Evolutionary conservation across 2,329 filamentous ascomycete species (phyloP), one percentile per base, ranked within the genome.

Genomic region (Pezizomycotina sp.): DNA sequence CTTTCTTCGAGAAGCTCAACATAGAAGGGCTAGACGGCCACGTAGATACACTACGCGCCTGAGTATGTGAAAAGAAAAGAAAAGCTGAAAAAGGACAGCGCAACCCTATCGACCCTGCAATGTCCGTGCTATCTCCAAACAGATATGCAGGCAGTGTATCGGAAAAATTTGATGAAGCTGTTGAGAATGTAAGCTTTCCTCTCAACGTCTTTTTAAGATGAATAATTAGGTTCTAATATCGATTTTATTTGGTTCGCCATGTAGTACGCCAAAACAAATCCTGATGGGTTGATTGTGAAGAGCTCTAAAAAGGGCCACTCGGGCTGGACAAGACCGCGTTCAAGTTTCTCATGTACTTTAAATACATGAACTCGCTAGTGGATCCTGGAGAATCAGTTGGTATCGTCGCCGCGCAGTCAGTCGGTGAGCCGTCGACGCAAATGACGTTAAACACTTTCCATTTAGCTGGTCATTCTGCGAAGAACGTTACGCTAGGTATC

Each of bases 371-470:
- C 49, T 92, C 84, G 2, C 68, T 93, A 6, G 78, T 93, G 15
- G 86, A 98, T 51, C 82, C 89, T 18, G 89, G 89, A 28, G 91
- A 98, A 61, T 86, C 89, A 16, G 84, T 98, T 16, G 89, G 89
- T 48, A 91, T 98, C 46, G 81, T 98, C 41, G 91, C 91, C 32
- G 84, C 84, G 6, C 89, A 98, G 59, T 95, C 86, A 20, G 75
- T 98, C 26, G 89, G 89, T 55, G 91, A 98, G 55, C 89, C 91
- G 6, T 93, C 84, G 2, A 98, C 89, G 7, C 89, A 98, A 58
- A 98, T 98, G 91, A 98, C 91, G 5, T 64, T 98, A 36, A 98
- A 98, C 61, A 98, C 91, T 18, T 98, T 98, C 71, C 89, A 98
- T 69, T 80, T 98, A 70, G 89, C 89, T 58, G 89, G 89, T 54